These are phyloP conservation scores for Pythium myriotylum DNA, from an alignment of 352 stramenopile genomes.

Conservation along the genomic window DNA sequence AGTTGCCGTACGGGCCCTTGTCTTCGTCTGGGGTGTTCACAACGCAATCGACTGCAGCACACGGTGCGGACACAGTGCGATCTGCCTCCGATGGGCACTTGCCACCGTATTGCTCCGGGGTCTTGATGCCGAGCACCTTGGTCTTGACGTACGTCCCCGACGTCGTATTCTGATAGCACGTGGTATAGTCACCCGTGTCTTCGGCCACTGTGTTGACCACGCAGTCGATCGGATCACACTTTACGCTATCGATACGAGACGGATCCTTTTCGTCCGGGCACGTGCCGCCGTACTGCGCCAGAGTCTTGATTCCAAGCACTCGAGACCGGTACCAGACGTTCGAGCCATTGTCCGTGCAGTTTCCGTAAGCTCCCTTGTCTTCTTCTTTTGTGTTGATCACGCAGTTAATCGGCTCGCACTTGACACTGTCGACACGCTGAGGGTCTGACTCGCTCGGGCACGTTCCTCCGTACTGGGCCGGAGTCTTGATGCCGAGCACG, in stretches of 20 bases:
- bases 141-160: neutral
- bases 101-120: neutral
- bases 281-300: neutral
- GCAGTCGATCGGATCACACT: neutral
- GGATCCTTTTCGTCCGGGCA: neutral
- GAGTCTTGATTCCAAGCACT: neutral
- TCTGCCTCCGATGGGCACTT: neutral
- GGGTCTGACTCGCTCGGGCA: neutral
- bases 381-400: neutral
- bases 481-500: neutral
- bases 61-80: neutral
- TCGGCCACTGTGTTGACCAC: neutral
- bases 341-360: neutral
- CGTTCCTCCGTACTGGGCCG: neutral
- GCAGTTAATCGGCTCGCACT: neutral
- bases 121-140: slow-evolving; percentile 1
- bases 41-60: neutral
- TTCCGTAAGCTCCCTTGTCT: neutral
- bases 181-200: neutral
- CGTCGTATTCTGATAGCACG: neutral
- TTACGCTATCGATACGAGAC: neutral
- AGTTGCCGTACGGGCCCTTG: neutral
- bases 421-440: neutral
- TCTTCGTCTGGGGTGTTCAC: neutral
- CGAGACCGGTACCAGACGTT: neutral